These are phyloP conservation scores for Selaginella tamariscina DNA, from an alignment of 75 land plant genomes.

Conservation along the genomic window DNA sequence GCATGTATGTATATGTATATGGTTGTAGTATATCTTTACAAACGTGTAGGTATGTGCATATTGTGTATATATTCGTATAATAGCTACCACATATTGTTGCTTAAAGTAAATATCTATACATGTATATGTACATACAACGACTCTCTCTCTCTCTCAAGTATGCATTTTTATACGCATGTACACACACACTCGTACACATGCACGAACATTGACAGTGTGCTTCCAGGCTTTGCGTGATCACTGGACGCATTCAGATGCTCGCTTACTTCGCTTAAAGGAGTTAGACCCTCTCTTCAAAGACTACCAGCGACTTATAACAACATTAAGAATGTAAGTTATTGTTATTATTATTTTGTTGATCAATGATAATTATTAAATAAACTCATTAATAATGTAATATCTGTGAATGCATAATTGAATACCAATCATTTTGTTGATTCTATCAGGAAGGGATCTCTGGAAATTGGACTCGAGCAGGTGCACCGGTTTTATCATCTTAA, in stretches of 20 bases:
- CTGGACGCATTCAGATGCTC: conserved; percentile 48
- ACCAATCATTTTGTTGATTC: conserved; percentile 16
- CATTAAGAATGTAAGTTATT: conserved; percentile 25
- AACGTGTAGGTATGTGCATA: neutral
- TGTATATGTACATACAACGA: neutral
- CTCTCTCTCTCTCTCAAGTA: neutral
- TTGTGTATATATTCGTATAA: neutral
- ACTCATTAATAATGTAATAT: neutral
- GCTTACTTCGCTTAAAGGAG: conserved; percentile 46
- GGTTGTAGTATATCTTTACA: neutral
- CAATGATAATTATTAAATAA: conserved; percentile 1
- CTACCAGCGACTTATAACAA: conserved; percentile 52
- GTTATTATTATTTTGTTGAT: neutral
- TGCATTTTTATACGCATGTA: conserved; percentile 7
- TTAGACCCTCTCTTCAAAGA: conserved; percentile 72
- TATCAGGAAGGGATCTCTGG: neutral
- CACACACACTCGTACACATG: no score
- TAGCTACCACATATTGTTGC: neutral
- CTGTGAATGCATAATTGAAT: neutral
- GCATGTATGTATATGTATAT: neutral
- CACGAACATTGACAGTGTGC: no score
- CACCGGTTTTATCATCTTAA: conserved; percentile 60
- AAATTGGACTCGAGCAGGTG: neutral
- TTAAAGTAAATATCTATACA: conserved; percentile 2
- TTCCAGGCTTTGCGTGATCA: conserved; percentile 63